Base-by-base conservation (phyloP, 345 rosid species). In the Citrus trifoliata region DNA sequence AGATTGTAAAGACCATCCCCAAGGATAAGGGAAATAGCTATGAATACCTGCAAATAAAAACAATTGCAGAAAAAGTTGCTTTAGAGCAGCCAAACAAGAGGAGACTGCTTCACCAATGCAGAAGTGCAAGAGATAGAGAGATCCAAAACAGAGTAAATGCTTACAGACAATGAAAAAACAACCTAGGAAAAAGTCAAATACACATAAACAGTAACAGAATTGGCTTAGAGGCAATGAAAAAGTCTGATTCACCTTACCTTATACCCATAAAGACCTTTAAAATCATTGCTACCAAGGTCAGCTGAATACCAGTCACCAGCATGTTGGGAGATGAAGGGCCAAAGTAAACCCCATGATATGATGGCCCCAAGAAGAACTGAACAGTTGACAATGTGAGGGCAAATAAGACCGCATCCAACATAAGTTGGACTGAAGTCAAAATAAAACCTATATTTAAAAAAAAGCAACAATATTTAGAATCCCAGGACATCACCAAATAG, bases 361-460 rank as follows among this genome's bases (percentile, higher is more conserved):
- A 93, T 92, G 30, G 98, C 98, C 70, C 98, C 98, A 9, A 93
- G 90, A 87, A 95, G 95, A 84, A 88, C 93, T 6, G 98, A 95
- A 87, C 90, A 88, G 84, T 93, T 95, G 71, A 95, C 98, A 72
- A 93, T 88, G 86, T 93, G 98, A 65, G 98, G 97, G 79, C 98
- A 95, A 79, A 95, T 93, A 79, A 95, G 95, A 70, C 98, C 98
- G 71, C 98, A 95, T 84, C 98, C 98, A 86, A 95, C 90, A 87
- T 89, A 93, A 71, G 98, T 95, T 75, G 98, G 97, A 87, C 93
- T 90, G 79, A 95, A 95, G 88, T 93, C 95, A 70, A 93, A 95
- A 86, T 90, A 95, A 79, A 95, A 95, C 86, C 98, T 95, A 91
- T 38, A 38, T 55, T 80, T 1, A 55, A 25, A 67, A 62, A 30